Conservation (phyloP, 306 rosid genomes). For the Mucuna pruriens region DNA sequence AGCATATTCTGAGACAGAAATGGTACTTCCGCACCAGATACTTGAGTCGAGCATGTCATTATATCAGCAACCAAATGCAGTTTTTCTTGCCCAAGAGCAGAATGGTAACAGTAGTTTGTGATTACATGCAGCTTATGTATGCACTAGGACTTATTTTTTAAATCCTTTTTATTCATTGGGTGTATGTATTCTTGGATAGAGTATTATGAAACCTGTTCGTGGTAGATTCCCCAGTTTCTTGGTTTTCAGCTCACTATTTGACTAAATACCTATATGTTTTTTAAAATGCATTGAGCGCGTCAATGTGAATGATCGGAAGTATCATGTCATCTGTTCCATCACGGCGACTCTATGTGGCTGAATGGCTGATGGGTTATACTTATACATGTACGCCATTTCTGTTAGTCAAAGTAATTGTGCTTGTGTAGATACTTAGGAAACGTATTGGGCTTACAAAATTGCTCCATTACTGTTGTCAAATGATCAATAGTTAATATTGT, state of each 20-base stretch:
- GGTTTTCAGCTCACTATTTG: constrained; percentile 31
- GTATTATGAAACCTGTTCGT: constrained; percentile 31
- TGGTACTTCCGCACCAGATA: constrained; percentile 63
- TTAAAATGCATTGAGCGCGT: not conserved
- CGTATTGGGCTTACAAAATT: not conserved
- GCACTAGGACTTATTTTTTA: constrained; percentile 25
- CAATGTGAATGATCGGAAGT: not conserved
- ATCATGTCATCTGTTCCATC: not conserved
- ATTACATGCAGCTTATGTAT: constrained; percentile 31
- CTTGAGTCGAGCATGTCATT: constrained; percentile 70
- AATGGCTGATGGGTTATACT: not conserved
- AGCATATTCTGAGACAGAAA: constrained; percentile 55
- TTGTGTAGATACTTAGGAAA: not conserved
- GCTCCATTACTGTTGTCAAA: not conserved
- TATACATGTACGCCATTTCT: not conserved
- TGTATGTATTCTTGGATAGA: constrained; percentile 30
- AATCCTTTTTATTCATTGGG: constrained; percentile 29
- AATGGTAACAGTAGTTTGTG: constrained; percentile 44
- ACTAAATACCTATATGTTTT: not conserved
- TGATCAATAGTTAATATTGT: no score
- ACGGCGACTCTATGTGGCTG: not conserved
- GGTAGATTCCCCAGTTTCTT: constrained; percentile 31
- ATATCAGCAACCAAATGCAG: constrained; percentile 50
- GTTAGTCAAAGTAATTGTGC: not conserved
- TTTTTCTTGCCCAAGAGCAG: constrained; percentile 48